A percentile compares a stretch with the other conserved stretches of the same genome.
These are phyloP conservation scores for Sophora flavescens DNA, from an alignment of 306 rosid genomes.

Conservation along the genomic window DNA sequence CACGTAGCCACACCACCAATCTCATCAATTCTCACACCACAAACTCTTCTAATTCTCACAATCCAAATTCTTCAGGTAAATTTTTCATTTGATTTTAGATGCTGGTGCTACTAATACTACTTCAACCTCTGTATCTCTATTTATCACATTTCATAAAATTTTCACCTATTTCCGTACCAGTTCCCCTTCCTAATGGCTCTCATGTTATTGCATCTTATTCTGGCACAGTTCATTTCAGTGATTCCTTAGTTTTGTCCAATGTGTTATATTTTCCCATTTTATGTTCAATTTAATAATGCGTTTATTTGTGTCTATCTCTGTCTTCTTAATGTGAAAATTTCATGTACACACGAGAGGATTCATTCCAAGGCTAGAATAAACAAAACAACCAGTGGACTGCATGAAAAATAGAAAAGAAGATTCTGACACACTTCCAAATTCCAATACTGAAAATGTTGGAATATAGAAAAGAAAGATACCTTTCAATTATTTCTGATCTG, in stretches of 20 bases:
- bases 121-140: too few species aligned
- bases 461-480: constrained; percentile 50
- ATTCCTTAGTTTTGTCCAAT: background rate
- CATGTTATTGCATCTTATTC: too few species aligned
- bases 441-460: constrained; percentile 4
- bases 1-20: too few species aligned
- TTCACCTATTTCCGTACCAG: too few species aligned
- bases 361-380: background rate
- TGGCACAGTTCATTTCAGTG: background rate
- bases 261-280: background rate
- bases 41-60: too few species aligned
- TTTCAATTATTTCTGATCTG: constrained; percentile 71
- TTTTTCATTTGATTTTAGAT: too few species aligned
- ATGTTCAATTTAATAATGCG: too few species aligned
- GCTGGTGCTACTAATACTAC: too few species aligned
- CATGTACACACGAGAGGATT: background rate
- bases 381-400: background rate
- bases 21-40: too few species aligned
- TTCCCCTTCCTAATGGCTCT: too few species aligned
- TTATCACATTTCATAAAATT: too few species aligned
- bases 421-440: constrained; percentile 3
- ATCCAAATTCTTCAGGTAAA: too few species aligned
- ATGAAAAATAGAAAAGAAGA: background rate
- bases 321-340: background rate
- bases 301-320: background rate